Evolutionary conservation across 106 monocot species (phyloP), one percentile per base, ranked within the genome.

Genomic region (Phalaenopsis aphrodite): DNA sequence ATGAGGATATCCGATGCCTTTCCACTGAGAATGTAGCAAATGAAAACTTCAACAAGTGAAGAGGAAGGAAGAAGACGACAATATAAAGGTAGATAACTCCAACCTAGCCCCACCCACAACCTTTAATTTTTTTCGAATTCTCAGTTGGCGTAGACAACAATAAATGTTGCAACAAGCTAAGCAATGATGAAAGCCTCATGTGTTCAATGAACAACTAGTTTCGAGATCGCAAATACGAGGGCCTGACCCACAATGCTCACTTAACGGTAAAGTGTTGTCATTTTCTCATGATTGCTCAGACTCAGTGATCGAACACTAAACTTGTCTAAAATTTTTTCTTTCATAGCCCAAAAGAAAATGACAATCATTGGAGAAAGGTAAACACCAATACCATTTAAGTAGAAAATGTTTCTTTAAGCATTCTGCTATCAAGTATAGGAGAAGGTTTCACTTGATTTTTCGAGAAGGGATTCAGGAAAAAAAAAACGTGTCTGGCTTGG

Each of bases 51-150:
- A 98, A 75, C 5, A 77, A 18, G 78, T 98, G 92, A 19, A 98
- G 94, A 3, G 94, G 98, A 47, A 91, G 0, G 43, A 81, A 94
- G 85, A 89, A 89, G 24, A 98, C 81, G 11, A 98, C 41, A 73
- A 88, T 98, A 88, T 92, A 97, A 10, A 97, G 87, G 94, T 94
- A 97, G 61, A 97, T 90, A 0, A 97, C 81, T 72, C 97, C 97
- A 58, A 92, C 94, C 97, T 94, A 97, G 58, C 97, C 97, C 97
- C 97, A 94, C 36, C 94, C 98, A 14, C 81, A 83, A 17, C 98
- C 98, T 84, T 98, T 90, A 77, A 98, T 30, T 94, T 41, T 82
- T 80, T 36, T 92, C 98, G 78, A 98, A 94, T 5, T 85, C 86
- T 94, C 98, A 98, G 85, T 98, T 72, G 8, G 98, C 94, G 82